phyloP scores from a whole-genome alignment of 2,329 filamentous ascomycete species.

The Colletotrichum nymphaeae region DNA sequence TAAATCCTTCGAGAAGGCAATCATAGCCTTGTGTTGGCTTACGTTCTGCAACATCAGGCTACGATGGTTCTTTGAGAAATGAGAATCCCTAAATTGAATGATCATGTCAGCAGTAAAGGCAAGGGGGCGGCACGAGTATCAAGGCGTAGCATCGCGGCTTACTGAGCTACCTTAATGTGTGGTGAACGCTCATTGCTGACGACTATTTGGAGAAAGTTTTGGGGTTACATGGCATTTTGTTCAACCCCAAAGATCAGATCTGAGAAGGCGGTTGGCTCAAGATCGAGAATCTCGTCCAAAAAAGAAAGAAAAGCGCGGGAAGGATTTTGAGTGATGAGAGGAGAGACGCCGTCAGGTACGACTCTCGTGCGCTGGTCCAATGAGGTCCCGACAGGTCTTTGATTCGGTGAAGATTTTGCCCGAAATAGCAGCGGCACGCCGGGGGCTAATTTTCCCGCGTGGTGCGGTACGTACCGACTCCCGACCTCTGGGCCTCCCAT shows the following conservation, averaged over 20 bases:
- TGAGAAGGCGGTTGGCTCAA: background rate
- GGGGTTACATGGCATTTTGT: background rate
- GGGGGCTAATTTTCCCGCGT: background rate
- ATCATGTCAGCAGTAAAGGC: background rate
- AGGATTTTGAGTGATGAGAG: background rate
- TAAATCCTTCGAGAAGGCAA: background rate
- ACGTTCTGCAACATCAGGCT: background rate
- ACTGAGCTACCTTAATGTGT: background rate
- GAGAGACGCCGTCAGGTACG: no score
- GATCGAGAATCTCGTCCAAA: background rate
- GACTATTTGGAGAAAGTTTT: background rate
- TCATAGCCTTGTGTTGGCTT: background rate
- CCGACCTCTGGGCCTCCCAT: no score
- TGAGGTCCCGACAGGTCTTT: background rate
- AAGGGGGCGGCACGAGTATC: background rate
- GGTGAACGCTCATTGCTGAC: background rate
- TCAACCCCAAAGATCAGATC: background rate
- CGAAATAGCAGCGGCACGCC: background rate
- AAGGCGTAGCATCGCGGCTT: background rate
- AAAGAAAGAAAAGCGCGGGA: background rate
- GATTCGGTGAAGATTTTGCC: background rate
- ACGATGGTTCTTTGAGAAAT: background rate
- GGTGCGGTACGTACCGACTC: no score
- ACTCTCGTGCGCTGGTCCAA: background rate
- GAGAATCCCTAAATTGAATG: background rate